These are phyloP conservation scores for Datisca glomerata DNA, from an alignment of 306 rosid species.

Conservation along the genomic window DNA sequence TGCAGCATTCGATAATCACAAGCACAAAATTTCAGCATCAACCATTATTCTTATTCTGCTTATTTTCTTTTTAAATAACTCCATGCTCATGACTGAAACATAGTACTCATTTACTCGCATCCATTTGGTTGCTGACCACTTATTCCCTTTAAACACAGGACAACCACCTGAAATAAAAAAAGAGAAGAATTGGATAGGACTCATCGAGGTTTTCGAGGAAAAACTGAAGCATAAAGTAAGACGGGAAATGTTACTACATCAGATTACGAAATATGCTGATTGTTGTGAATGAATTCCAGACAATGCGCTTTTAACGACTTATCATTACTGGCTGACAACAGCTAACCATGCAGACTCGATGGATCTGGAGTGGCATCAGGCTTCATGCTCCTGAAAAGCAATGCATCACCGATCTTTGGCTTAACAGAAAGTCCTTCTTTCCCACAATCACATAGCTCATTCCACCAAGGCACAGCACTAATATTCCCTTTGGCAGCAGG, in stretches of 20 bases:
- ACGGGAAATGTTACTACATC: too few species aligned
- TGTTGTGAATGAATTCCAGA: too few species aligned
- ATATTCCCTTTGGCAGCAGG: slow-evolving; percentile 91
- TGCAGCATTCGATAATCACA: too few species aligned
- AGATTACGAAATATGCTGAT: too few species aligned
- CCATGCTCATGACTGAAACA: slow-evolving; percentile 26
- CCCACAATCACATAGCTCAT: slow-evolving; percentile 92
- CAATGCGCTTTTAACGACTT: too few species aligned
- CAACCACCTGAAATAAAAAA: slow-evolving; percentile 76
- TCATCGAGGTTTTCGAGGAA: neutral
- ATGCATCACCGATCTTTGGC: slow-evolving; percentile 93
- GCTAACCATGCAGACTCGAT: slow-evolving; percentile 92
- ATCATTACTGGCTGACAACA: slow-evolving; percentile 1
- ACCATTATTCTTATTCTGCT: too few species aligned
- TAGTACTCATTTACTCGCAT: slow-evolving; percentile 64
- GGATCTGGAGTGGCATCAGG: slow-evolving; percentile 87
- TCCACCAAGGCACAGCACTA: slow-evolving; percentile 94
- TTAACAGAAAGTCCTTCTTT: slow-evolving; percentile 83
- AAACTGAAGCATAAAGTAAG: neutral
- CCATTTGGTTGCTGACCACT: slow-evolving; percentile 99
- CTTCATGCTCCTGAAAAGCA: slow-evolving; percentile 99
- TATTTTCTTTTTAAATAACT: too few species aligned
- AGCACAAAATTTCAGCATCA: too few species aligned
- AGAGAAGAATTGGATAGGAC: neutral
- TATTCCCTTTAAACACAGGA: slow-evolving; percentile 87